Percentiles rank a stretch among this genome's conserved stretches.
Conservation (phyloP, 1,139 yeast species). For the Hemisphaericaspora lyxosophila region DNA sequence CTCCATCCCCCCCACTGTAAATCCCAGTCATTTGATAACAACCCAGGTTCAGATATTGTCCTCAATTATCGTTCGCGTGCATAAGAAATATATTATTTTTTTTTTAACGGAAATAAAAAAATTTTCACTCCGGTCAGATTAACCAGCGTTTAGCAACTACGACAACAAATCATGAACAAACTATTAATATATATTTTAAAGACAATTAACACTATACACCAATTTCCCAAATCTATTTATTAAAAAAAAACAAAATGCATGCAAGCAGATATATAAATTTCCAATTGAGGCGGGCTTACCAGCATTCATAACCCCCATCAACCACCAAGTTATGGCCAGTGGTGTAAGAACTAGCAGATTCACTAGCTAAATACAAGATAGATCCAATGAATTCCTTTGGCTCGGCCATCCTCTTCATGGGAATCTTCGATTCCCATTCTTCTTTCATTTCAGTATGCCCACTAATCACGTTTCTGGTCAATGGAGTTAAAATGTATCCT, state of each 20-base stretch:
- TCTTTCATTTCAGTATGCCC: slow-evolving; percentile 50
- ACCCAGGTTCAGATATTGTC: no score
- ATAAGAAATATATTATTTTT: not conserved
- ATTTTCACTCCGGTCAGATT: no score
- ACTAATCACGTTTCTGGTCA: slow-evolving; percentile 46
- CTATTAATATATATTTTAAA: no score
- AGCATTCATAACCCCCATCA: slow-evolving; percentile 49
- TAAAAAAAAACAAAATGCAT: not conserved
- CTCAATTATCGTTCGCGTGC: no score
- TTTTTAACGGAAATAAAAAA: no score
- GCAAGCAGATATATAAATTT: not conserved
- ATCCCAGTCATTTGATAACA: no score
- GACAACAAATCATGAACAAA: no score
- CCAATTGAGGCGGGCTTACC: slow-evolving; percentile 19
- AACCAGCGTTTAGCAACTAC: no score
- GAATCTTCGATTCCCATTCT: slow-evolving; percentile 49
- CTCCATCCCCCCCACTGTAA: no score
- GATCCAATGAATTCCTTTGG: slow-evolving; percentile 52
- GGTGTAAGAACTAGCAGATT: slow-evolving; percentile 45
- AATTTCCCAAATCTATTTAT: not conserved
- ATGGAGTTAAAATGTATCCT: slow-evolving; percentile 50
- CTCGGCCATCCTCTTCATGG: slow-evolving; percentile 53
- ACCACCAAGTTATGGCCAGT: slow-evolving; percentile 53
- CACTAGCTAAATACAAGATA: slow-evolving; percentile 48
- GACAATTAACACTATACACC: no score